Evolutionary conservation across 2,329 filamentous ascomycete species (phyloP).

Genomic region (Lomentospora prolificans): DNA sequence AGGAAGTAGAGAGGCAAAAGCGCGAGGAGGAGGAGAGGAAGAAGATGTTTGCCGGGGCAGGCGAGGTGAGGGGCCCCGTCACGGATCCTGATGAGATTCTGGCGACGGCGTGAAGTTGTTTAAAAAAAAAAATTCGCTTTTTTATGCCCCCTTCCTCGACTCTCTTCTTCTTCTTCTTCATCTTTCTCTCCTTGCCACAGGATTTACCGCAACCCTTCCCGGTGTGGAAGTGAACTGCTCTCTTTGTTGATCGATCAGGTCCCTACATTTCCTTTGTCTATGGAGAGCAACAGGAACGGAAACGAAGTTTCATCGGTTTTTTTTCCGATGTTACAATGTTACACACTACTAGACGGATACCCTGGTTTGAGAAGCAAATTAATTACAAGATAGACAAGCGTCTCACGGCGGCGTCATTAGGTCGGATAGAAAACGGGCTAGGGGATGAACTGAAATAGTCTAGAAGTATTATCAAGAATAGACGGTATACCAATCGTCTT

Average conservation of each 20-base stretch:
- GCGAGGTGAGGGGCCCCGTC: not conserved
- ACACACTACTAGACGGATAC: constrained; percentile 6
- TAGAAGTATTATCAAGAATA: too few species aligned
- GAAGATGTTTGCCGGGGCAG: constrained; percentile 5
- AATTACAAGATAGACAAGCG: not conserved
- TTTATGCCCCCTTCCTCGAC: too few species aligned
- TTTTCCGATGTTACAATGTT: too few species aligned
- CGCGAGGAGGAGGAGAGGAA: constrained; percentile 32
- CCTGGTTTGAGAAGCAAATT: not conserved
- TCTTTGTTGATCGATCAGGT: not conserved
- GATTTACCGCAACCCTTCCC: too few species aligned
- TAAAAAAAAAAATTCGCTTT: not conserved
- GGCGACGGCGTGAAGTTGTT: not conserved
- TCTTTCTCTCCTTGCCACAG: too few species aligned
- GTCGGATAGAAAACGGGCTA: not conserved
- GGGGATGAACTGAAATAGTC: too few species aligned
- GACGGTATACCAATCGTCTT: too few species aligned
- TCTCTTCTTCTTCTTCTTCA: too few species aligned
- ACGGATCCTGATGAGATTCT: constrained; percentile 5
- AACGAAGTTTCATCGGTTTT: not conserved
- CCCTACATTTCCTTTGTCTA: not conserved
- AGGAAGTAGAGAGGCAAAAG: constrained; percentile 32
- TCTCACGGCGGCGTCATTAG: not conserved
- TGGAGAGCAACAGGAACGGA: not conserved
- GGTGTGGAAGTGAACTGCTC: too few species aligned